Conservation (phyloP, 176 grass and related monocot species). For the Dendrocalamus sinicus region DNA sequence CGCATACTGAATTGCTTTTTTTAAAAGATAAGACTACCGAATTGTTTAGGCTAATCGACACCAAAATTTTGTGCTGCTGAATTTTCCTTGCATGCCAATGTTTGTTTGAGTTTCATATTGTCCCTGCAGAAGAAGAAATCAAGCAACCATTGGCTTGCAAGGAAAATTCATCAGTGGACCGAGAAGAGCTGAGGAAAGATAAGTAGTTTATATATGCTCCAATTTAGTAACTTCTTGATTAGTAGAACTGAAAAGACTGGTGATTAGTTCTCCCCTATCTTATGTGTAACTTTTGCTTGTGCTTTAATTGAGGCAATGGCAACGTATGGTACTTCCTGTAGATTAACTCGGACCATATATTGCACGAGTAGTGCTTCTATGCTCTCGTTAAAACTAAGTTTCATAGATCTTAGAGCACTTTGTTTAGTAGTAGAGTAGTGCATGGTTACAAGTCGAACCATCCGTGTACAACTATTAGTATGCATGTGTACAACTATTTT, state of each 20-base stretch:
- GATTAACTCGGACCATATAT: neutral
- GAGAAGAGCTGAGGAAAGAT: too few relatives aligned
- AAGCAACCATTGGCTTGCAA: too few relatives aligned
- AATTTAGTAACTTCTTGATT: neutral
- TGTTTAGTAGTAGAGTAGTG: neutral
- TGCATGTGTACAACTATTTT: neutral
- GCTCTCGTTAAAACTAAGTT: neutral
- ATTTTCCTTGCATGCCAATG: neutral
- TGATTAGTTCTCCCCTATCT: neutral
- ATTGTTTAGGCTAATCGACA: neutral
- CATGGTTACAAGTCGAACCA: neutral
- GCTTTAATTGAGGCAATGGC: neutral
- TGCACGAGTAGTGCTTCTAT: neutral
- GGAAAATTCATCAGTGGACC: too few relatives aligned
- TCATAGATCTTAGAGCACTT: neutral
- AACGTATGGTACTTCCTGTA: neutral
- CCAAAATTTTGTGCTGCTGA: neutral
- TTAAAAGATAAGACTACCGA: neutral
- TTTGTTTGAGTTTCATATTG: neutral
- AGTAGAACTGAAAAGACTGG: neutral
- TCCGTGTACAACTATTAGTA: neutral
- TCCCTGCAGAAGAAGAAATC: neutral
- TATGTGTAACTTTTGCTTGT: neutral
- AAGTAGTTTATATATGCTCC: neutral
- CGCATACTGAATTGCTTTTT: neutral